Conservation (phyloP, 106 monocot species). For the Platanthera zijinensis region DNA sequence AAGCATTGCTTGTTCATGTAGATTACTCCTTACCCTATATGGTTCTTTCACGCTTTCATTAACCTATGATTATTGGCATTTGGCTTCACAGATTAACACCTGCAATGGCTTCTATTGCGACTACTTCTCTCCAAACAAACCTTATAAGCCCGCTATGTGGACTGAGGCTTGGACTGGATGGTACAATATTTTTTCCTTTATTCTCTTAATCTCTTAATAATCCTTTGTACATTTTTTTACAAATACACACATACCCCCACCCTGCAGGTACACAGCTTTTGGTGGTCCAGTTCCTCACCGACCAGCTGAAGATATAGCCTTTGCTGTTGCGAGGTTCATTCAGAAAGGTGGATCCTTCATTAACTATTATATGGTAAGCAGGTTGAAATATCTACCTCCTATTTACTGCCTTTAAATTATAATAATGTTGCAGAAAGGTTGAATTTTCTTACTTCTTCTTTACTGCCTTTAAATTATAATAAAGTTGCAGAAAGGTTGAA, state of each 20-base stretch:
- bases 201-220: background rate
- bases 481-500: background rate
- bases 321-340: slow-evolving; percentile 77
- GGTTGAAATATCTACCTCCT: background rate
- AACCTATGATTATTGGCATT: background rate
- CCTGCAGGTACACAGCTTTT: slow-evolving; percentile 81
- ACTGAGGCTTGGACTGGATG: slow-evolving; percentile 95
- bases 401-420: background rate
- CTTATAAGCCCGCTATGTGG: slow-evolving; percentile 90
- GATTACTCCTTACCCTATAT: too few relatives aligned
- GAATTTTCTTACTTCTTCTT: background rate
- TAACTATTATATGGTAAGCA: slow-evolving; percentile 90
- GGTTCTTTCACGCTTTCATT: background rate
- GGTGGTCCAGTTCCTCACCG: slow-evolving; percentile 71
- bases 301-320: slow-evolving; percentile 83
- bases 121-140: slow-evolving; percentile 69
- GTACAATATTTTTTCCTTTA: slow-evolving; percentile 20
- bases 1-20: too few relatives aligned
- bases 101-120: slow-evolving; percentile 96
- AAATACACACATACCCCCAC: too few relatives aligned
- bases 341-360: slow-evolving; percentile 88
- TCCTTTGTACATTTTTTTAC: too few relatives aligned
- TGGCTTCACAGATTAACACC: slow-evolving; percentile 59
- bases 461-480: background rate
- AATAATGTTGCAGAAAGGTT: background rate